Conservation (phyloP, 225 moss, liverwort and hornwort species). For the Polytrichum formosum region DNA sequence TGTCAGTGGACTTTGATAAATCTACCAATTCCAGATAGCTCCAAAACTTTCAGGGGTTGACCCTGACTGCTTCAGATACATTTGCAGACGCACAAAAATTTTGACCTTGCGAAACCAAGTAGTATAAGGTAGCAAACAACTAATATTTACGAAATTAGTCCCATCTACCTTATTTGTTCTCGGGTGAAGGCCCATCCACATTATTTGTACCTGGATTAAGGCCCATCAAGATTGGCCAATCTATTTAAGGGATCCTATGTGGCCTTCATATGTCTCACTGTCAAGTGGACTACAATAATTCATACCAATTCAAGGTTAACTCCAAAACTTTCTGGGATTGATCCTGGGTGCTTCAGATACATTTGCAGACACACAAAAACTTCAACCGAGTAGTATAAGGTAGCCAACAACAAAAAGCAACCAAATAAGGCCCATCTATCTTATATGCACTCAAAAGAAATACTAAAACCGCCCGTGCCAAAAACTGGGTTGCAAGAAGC, state of each 20-base stretch:
- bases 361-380: neutral
- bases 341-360: no score
- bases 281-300: neutral
- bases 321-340: no score
- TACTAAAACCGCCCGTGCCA: no score
- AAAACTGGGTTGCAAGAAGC: neutral
- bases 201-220: constrained; percentile 10
- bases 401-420: no score
- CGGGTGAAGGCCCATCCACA: no score
- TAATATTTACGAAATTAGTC: no score
- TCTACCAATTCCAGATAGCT: constrained; percentile 15
- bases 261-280: no score
- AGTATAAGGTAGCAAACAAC: no score
- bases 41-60: no score
- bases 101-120: neutral
- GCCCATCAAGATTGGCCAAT: no score
- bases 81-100: neutral
- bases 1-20: neutral
- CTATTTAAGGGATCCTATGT: no score
- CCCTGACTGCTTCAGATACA: no score
- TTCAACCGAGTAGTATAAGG: neutral
- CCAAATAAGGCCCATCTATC: constrained; percentile 4
- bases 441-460: constrained; percentile 10
- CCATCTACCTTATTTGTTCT: constrained; percentile 20
- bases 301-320: constrained; percentile 22